A percentile compares a stretch with the other conserved stretches of the same genome.
These are phyloP conservation scores for Plectosphaerella cucumerina DNA, from an alignment of 2,329 filamentous ascomycete genomes.

Conservation along the genomic window DNA sequence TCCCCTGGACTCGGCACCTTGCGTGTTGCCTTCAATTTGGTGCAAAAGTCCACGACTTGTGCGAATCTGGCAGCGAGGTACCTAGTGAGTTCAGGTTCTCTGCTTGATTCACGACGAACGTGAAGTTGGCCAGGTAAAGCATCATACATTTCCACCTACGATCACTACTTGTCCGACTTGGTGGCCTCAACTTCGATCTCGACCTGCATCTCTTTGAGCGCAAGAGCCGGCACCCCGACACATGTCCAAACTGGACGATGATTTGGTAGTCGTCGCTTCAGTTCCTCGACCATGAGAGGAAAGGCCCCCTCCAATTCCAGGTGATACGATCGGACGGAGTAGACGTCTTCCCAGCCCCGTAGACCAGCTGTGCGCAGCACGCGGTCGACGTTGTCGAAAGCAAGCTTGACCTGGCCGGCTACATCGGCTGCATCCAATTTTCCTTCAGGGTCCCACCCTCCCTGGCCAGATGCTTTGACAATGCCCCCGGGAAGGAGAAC, in stretches of 20 bases:
- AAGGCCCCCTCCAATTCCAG: slow-evolving; percentile 32
- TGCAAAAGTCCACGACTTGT: too few relatives aligned
- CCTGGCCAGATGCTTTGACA: slow-evolving; percentile 44
- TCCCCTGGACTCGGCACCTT: too few relatives aligned
- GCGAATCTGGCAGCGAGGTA: too few relatives aligned
- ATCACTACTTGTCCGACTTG: not conserved
- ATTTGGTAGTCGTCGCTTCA: slow-evolving; percentile 24
- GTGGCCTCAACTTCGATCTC: slow-evolving; percentile 52
- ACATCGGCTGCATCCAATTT: slow-evolving; percentile 25
- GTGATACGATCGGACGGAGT: slow-evolving; percentile 39
- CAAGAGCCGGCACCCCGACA: slow-evolving; percentile 44
- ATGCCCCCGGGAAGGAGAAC: slow-evolving; percentile 40
- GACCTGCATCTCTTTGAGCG: slow-evolving; percentile 42
- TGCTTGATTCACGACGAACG: too few relatives aligned
- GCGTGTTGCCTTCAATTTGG: too few relatives aligned
- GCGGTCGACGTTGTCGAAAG: slow-evolving; percentile 51
- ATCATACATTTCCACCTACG: too few relatives aligned
- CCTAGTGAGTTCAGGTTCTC: too few relatives aligned
- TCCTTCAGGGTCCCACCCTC: slow-evolving; percentile 22
- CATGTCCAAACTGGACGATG: slow-evolving; percentile 34
- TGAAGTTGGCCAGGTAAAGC: too few relatives aligned
- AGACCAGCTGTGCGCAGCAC: slow-evolving; percentile 45
- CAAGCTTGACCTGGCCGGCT: slow-evolving; percentile 39
- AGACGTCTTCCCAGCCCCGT: slow-evolving; percentile 50
- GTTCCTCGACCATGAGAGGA: slow-evolving; percentile 31